Evolutionary conservation across 352 stramenopile species (phyloP).

Genomic region (Globisporangium uncinulatum): DNA sequence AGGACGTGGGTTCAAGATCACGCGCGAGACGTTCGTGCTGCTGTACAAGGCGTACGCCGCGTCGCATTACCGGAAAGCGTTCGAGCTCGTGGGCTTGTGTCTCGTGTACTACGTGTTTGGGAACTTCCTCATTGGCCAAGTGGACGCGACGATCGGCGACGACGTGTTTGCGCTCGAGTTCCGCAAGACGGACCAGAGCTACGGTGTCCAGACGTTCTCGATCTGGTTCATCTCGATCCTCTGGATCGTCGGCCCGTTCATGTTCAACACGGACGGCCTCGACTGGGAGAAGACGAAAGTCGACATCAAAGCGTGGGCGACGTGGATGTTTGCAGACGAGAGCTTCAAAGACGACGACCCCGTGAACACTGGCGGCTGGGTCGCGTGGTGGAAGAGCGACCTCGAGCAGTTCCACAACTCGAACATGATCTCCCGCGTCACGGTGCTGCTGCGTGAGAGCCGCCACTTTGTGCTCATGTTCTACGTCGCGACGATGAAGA

Average conservation of each 20-base stretch:
- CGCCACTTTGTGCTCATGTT: constrained; percentile 75
- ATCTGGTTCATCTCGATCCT: constrained; percentile 76
- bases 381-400: constrained; percentile 69
- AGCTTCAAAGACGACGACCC: constrained; percentile 58
- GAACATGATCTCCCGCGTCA: constrained; percentile 62
- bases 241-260: constrained; percentile 60
- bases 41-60: constrained; percentile 72
- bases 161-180: constrained; percentile 51
- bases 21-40: constrained; percentile 67
- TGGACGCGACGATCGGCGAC: constrained; percentile 31
- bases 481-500: constrained; percentile 55
- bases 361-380: constrained; percentile 63
- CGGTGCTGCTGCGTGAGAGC: constrained; percentile 62
- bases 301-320: constrained; percentile 50
- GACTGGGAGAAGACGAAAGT: constrained; percentile 74
- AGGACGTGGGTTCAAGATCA: constrained; percentile 81
- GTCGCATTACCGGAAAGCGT: constrained; percentile 73
- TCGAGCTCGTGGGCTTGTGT: constrained; percentile 65
- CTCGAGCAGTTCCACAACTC: constrained; percentile 54
- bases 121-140: constrained; percentile 64
- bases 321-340: constrained; percentile 68
- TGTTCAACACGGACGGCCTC: constrained; percentile 80
- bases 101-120: constrained; percentile 62
- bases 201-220: constrained; percentile 72
- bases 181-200: constrained; percentile 60